A percentile compares a stretch with the other conserved stretches of the same genome.
Conservation (phyloP, 1,284 basidiomycete species). For the Ceraceosorus guamensis region DNA sequence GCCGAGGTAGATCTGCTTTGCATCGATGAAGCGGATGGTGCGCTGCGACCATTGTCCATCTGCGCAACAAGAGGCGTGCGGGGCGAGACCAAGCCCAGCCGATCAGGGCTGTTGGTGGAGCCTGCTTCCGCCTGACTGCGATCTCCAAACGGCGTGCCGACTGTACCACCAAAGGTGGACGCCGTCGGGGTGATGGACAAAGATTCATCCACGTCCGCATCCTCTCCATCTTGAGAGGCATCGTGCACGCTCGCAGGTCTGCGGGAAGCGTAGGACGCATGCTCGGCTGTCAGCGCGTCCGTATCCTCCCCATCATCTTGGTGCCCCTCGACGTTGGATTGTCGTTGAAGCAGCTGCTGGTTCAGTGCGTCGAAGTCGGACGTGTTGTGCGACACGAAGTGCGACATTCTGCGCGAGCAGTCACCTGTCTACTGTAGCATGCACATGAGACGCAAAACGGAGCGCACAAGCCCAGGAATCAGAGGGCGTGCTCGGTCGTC, state of each 20-base stretch:
- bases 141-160: background rate
- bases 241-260: constrained; percentile 14
- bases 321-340: constrained; percentile 1
- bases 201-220: background rate
- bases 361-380: constrained; percentile 39
- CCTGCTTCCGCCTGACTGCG: background rate
- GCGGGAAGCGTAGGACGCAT: constrained; percentile 10
- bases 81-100: background rate
- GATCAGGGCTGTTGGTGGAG: background rate
- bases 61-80: background rate
- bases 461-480: too few relatives aligned
- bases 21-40: background rate
- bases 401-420: constrained; percentile 26
- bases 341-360: constrained; percentile 32
- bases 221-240: constrained; percentile 1
- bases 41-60: too few relatives aligned
- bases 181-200: background rate
- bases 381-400: constrained; percentile 37
- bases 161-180: background rate
- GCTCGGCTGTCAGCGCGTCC: constrained; percentile 3
- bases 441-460: too few relatives aligned
- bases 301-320: constrained; percentile 3
- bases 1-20: background rate
- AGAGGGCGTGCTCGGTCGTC: too few relatives aligned
- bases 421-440: background rate